These are phyloP conservation scores for Acacia concinna DNA, from an alignment of 331 rosid species.

Conservation along the genomic window DNA sequence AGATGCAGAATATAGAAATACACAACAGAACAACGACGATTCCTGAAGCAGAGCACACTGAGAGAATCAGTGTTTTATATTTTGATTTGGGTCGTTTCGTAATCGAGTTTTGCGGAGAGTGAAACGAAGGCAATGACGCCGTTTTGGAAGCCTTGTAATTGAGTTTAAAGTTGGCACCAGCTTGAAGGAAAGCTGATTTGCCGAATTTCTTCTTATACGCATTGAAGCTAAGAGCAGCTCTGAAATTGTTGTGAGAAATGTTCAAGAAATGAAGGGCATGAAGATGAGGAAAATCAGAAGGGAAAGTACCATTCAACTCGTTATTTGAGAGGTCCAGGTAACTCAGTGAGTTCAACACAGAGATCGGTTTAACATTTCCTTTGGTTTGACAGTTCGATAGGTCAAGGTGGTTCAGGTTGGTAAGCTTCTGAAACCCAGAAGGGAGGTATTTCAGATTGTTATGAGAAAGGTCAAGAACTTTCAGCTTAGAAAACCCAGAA, in stretches of 20 bases:
- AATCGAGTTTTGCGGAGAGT: not conserved
- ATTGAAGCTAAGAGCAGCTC: conserved; percentile 19
- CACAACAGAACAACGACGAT: conserved; percentile 34
- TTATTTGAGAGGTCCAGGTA: conserved; percentile 72
- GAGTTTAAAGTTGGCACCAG: conserved; percentile 51
- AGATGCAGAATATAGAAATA: conserved; percentile 22
- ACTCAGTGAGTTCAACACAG: conserved; percentile 46
- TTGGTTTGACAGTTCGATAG: conserved; percentile 55
- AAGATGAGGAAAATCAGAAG: conserved; percentile 69
- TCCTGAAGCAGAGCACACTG: conserved; percentile 36
- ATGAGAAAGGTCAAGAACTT: conserved; percentile 61
- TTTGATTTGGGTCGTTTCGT: conserved; percentile 32
- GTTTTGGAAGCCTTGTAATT: conserved; percentile 27
- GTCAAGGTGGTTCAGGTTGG: conserved; percentile 47
- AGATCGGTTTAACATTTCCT: conserved; percentile 50
- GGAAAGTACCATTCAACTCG: conserved; percentile 60
- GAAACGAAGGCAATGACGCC: not conserved
- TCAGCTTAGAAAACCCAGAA: conserved; percentile 48
- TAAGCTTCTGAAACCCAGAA: conserved; percentile 46
- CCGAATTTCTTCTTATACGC: conserved; percentile 40
- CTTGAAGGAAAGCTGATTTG: conserved; percentile 51
- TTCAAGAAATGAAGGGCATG: conserved; percentile 46
- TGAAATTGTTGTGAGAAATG: conserved; percentile 65
- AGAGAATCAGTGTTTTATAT: conserved; percentile 28
- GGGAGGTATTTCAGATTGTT: conserved; percentile 54